Base-by-base conservation (phyloP, 2,329 filamentous ascomycete species). In the Ascochyta viciae-villosae region DNA sequence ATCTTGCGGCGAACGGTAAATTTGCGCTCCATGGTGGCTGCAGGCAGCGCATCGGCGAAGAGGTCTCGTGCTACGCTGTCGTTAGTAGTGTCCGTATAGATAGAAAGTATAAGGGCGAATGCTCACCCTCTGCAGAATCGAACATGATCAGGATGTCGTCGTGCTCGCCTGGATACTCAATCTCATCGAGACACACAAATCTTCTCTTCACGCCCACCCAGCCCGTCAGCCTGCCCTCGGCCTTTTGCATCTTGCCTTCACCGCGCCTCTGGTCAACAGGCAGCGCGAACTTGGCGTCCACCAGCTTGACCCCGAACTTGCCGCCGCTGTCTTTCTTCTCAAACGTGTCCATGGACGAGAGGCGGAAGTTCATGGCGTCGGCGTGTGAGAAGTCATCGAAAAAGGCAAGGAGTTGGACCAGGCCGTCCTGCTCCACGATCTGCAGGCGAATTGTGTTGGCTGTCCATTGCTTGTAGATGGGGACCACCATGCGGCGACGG, bases 391-490 rank as follows among this genome's bases (percentile, higher is more conserved):
- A 96, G 57, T 93, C 90, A 62, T 92, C 88, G 73, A 96, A 95
- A 77, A 96, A 97, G 3, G 88, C 92, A 22, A 96, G 78, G 27
- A 97, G 79, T 73, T 96, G 91, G 22, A 90, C 77, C 13, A 89
- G 84, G 67, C 87, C 90, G 60, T 92, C 90, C 62, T 89, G 88
- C 62, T 87, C 83, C 33, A 96, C 86, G 34, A 96, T 82, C 72
- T 96, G 92, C 7, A 96, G 81, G 33, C 93, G 87, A 8, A 91
- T 91, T 34, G 83, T 84, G n/a, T 83, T 86, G 2, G 92, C 90
- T 71, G 96, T 92, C 91, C 91, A 96, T 75, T 95, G 95, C 78
- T 96, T 96, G 79, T 96, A 90, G 63, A 96, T 94, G 0, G 91
- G 91, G 15, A 96, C 91, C 12, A 96, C 91, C 89, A 93, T 95